Percentiles rank a stretch among this genome's conserved stretches.
phyloP scores from a whole-genome alignment of 2,329 filamentous ascomycete genomes.

The Phaeoacremonium minimum region DNA sequence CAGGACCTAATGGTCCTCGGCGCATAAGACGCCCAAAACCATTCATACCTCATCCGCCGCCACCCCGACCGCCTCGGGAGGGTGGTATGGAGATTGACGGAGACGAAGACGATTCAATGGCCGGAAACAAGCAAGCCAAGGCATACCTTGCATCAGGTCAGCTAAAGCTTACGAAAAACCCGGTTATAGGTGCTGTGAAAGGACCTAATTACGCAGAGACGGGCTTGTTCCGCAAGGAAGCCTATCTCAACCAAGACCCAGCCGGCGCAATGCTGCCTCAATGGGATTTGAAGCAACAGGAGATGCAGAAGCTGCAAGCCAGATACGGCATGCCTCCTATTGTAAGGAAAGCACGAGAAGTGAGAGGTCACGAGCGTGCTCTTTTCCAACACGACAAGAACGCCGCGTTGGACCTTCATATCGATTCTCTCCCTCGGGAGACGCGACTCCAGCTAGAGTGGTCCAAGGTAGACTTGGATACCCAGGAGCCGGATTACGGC shows the following conservation, averaged over 20 bases:
- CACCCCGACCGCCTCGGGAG: conserved; percentile 28
- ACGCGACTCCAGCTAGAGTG: too few relatives aligned
- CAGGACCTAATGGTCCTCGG: conserved; percentile 21
- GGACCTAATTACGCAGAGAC: conserved; percentile 46
- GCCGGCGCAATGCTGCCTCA: conserved; percentile 36
- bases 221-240: conserved; percentile 40
- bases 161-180: conserved; percentile 37
- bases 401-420: too few relatives aligned
- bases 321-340: too few relatives aligned
- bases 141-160: conserved; percentile 32
- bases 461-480: too few relatives aligned
- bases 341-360: too few relatives aligned
- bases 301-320: conserved; percentile 24
- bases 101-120: too few relatives aligned
- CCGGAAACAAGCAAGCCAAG: conserved; percentile 18
- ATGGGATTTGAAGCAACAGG: conserved; percentile 39
- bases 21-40: conserved; percentile 39
- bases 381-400: too few relatives aligned
- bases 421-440: too few relatives aligned
- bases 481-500: too few relatives aligned
- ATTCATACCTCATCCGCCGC: conserved; percentile 47
- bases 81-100: conserved; percentile 12
- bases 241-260: conserved; percentile 40
- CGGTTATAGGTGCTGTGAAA: conserved; percentile 50
- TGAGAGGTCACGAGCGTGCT: too few relatives aligned